Conservation (phyloP, 495 filamentous ascomycete genomes). For the Penicillium subrubescens region DNA sequence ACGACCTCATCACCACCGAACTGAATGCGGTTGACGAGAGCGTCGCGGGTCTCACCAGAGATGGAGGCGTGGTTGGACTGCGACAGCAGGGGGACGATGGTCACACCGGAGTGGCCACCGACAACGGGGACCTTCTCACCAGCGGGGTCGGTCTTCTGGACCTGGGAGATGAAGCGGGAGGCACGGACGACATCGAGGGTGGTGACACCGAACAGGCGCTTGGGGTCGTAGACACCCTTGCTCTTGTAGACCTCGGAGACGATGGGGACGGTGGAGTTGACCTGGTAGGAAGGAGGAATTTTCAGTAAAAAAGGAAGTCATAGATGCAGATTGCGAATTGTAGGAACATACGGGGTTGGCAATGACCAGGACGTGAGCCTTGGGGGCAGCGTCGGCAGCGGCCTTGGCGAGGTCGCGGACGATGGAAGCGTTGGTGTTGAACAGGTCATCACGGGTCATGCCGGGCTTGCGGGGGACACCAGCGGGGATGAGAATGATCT, state of each 20-base stretch:
- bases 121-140: constrained; percentile 93
- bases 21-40: constrained; percentile 92
- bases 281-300: constrained; percentile 31
- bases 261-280: constrained; percentile 99
- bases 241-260: constrained; percentile 94
- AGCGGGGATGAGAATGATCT: constrained; percentile 96
- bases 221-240: constrained; percentile 94
- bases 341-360: constrained; percentile 75
- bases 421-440: constrained; percentile 99
- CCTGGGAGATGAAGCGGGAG: constrained; percentile 91
- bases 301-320: background rate
- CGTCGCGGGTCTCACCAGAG: constrained; percentile 68
- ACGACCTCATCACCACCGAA: constrained; percentile 99
- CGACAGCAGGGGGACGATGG: constrained; percentile 95
- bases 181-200: constrained; percentile 98
- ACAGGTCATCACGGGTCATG: constrained; percentile 99
- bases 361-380: constrained; percentile 97
- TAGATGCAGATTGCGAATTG: background rate
- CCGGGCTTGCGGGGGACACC: constrained; percentile 99
- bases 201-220: constrained; percentile 98
- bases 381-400: constrained; percentile 80
- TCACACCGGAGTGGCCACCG: constrained; percentile 95
- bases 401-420: constrained; percentile 98
- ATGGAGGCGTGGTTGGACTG: constrained; percentile 89
- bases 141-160: constrained; percentile 86